phyloP scores from a whole-genome alignment of 2,329 filamentous ascomycete genomes.

The Emericellopsis cladophorae region DNA sequence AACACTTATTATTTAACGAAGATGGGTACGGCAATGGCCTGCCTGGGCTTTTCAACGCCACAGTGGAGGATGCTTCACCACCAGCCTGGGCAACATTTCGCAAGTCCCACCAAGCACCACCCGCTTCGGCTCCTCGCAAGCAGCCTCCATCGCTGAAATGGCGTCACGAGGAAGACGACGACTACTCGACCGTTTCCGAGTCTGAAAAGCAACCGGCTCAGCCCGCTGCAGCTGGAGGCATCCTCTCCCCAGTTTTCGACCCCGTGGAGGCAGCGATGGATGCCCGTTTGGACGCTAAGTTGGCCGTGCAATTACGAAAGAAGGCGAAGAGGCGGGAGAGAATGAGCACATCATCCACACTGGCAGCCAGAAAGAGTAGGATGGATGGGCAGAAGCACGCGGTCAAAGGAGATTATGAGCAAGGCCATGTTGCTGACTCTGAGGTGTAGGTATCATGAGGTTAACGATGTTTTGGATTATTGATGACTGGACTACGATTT shows the following conservation, averaged over 20 bases:
- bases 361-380: no score
- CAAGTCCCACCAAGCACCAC: background rate
- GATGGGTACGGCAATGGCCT: slow-evolving; percentile 11
- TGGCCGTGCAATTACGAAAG: background rate
- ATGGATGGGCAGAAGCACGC: no score
- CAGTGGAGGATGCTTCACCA: background rate
- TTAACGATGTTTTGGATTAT: no score
- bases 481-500: no score
- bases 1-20: slow-evolving; percentile 13
- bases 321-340: background rate
- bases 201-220: background rate
- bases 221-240: background rate
- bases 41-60: slow-evolving; percentile 13
- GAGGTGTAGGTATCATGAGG: no score
- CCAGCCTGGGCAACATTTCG: background rate
- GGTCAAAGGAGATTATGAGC: no score
- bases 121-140: background rate
- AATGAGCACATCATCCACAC: background rate
- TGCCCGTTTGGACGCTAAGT: slow-evolving; percentile 1
- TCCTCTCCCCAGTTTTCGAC: background rate
- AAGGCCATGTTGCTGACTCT: no score
- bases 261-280: slow-evolving; percentile 1
- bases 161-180: slow-evolving; percentile 1
- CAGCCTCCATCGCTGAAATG: background rate
- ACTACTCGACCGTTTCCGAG: slow-evolving; percentile 3